phyloP scores from a whole-genome alignment of 257 asterid species.

The Nicotiana paniculata region DNA sequence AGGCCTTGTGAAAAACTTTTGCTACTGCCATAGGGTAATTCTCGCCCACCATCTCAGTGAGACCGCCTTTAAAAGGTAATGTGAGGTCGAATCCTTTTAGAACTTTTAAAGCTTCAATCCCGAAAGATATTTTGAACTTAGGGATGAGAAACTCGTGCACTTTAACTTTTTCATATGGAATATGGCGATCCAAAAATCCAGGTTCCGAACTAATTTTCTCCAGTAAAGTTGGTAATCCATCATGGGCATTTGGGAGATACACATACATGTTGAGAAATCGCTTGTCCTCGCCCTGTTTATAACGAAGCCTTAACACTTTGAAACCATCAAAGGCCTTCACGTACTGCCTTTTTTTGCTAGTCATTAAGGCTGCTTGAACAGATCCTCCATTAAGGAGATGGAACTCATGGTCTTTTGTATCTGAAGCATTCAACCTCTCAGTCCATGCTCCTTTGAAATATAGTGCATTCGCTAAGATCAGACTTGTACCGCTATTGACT shows the following conservation, averaged over 20 bases:
- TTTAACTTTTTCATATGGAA: constrained; percentile 10
- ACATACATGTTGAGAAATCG: constrained; percentile 23
- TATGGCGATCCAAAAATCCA: constrained; percentile 18
- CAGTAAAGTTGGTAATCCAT: constrained; percentile 22
- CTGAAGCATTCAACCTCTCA: constrained; percentile 18
- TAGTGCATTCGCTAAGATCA: constrained; percentile 29
- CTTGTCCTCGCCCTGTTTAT: constrained; percentile 22
- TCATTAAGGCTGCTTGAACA: constrained; percentile 24
- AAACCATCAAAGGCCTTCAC: constrained; percentile 17
- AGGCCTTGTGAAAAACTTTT: constrained; percentile 16
- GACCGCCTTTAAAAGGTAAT: constrained; percentile 12
- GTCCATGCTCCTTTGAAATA: constrained; percentile 32
- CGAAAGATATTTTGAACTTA: constrained; percentile 26
- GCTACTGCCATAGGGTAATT: not conserved
- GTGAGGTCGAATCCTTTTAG: constrained; percentile 10
- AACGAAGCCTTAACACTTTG: constrained; percentile 24
- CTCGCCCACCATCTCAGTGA: constrained; percentile 21
- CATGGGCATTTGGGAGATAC: constrained; percentile 22
- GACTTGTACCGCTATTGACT: constrained; percentile 4
- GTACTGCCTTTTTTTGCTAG: constrained; percentile 15
- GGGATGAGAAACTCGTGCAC: constrained; percentile 25
- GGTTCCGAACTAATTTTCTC: constrained; percentile 18
- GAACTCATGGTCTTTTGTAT: constrained; percentile 16
- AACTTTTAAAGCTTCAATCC: constrained; percentile 29
- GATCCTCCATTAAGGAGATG: constrained; percentile 19